Evolutionary conservation across 2,329 filamentous ascomycete species (phyloP).

Genomic region (Thielaviopsis euricoi): DNA sequence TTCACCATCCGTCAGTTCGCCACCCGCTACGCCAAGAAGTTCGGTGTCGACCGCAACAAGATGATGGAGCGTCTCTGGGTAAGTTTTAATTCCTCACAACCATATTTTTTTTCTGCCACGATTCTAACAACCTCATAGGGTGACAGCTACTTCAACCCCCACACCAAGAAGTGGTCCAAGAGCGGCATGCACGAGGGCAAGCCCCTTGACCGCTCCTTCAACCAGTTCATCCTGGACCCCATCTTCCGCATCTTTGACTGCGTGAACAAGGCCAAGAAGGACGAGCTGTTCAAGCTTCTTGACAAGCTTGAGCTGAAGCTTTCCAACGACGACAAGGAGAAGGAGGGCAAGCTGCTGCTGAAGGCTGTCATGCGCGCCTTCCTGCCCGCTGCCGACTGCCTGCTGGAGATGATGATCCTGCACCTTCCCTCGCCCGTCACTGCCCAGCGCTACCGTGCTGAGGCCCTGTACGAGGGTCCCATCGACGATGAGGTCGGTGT

Average conservation of each 20-base stretch:
- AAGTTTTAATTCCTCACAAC: conserved; percentile 21
- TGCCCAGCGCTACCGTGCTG: conserved; percentile 92
- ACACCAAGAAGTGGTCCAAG: conserved; percentile 99
- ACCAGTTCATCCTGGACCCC: conserved; percentile 97
- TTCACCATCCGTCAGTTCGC: conserved; percentile 99
- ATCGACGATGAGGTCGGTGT: conserved; percentile 81
- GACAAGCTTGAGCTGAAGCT: conserved; percentile 96
- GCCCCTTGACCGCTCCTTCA: conserved; percentile 93
- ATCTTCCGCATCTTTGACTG: conserved; percentile 98
- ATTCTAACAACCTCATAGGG: conserved; percentile 33
- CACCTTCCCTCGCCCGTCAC: conserved; percentile 92
- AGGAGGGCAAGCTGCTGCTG: conserved; percentile 94
- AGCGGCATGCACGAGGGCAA: conserved; percentile 68
- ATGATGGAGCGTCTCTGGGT: conserved; percentile 99
- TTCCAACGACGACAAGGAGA: conserved; percentile 65
- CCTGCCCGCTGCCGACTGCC: conserved; percentile 92
- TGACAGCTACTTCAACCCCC: conserved; percentile 99
- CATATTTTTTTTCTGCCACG: conserved; percentile 16
- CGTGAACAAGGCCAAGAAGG: conserved; percentile 98
- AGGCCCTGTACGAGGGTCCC: conserved; percentile 98
- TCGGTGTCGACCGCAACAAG: conserved; percentile 98
- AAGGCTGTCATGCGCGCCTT: conserved; percentile 99
- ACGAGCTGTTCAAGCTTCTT: conserved; percentile 67
- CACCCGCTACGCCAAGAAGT: conserved; percentile 95
- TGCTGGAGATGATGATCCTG: conserved; percentile 99